Base-by-base conservation (phyloP, 164 flowering plant species). In the Stephania japonica region DNA sequence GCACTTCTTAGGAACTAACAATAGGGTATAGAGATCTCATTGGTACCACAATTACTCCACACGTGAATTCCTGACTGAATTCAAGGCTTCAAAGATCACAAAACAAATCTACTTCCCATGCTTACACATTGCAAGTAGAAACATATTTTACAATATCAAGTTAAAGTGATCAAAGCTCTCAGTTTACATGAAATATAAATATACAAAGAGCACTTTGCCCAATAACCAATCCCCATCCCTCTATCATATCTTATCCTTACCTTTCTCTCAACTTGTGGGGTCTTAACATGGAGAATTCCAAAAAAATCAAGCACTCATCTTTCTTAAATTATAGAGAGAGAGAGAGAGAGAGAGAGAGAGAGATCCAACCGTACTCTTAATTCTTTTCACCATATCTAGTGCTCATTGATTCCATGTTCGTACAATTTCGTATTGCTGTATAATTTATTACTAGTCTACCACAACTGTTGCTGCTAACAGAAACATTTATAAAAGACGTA, bases 211-310 rank as follows among this genome's bases (percentile, higher is more conserved):
- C 87, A 83, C 88, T 81, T 62, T 74, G 78, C 83, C 90, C 90
- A 53, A 87, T 89, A 84, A 85, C 76, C 84, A 78, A 77, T 75
- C 80, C 87, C 88, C 85, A 81, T 84, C 75, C 83, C 78, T 71
- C 68, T 74, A 80, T 79, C 78, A 76, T 79, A 87, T 87, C 91
- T 87, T 83, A 83, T 89, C 89, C 70, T 70, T 16, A 23, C 38
- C 26, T 61, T 44, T 21, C 66, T 79, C 78, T 70, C 83, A 80
- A 75, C 82, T 74, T 79, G 88, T 84, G 86, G 89, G 87, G 83
- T 79, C 84, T 84, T 42, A 69, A 64, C 50, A 42, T 68, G n/a
- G 43, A 69, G 38, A 69, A 69, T 78, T 82, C 64, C 72, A 70
- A 78, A 80, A 32, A 79, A 73, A 75, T 72, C 72, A 72, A 71